A percentile compares a stretch with the other conserved stretches of the same genome.
Evolutionary conservation across 352 stramenopile species (phyloP).

Genomic region (Globisporangium splendens): DNA sequence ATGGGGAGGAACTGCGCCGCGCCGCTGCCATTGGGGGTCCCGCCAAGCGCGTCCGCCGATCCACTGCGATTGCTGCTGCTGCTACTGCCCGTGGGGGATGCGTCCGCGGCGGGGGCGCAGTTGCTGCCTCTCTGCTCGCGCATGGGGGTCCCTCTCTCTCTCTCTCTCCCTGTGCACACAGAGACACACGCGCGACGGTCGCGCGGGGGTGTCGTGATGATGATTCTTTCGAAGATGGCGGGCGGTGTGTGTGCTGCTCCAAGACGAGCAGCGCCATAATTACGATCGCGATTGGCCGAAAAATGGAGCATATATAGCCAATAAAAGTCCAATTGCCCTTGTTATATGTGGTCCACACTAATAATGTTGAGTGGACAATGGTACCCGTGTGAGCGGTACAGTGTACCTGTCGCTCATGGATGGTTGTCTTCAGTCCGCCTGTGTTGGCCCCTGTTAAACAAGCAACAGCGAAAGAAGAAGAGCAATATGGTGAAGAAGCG

Average conservation of each 20-base stretch:
- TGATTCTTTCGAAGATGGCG: conserved; percentile 15
- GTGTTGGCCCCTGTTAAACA: conserved; percentile 1
- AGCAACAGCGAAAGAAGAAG: background rate
- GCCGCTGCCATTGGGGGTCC: conserved; percentile 2
- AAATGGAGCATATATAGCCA: background rate
- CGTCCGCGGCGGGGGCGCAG: background rate
- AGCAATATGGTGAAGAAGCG: conserved; percentile 77
- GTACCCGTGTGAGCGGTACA: background rate
- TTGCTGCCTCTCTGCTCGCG: conserved; percentile 11
- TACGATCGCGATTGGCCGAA: background rate
- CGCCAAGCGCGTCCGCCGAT: background rate
- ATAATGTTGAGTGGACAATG: background rate
- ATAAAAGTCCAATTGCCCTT: background rate
- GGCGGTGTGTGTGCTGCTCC: no score
- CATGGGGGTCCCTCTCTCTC: background rate
- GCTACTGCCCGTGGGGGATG: conserved; percentile 12
- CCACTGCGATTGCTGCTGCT: conserved; percentile 7
- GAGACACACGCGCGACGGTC: background rate
- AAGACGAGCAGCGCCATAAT: no score
- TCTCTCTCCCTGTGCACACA: background rate
- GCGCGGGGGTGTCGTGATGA: no score
- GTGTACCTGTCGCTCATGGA: conserved; percentile 1
- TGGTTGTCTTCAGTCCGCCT: no score
- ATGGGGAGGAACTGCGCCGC: conserved; percentile 59
- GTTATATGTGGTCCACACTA: background rate